Evolutionary conservation across 1,139 yeast genomes (phyloP), one percentile per base, ranked within the genome.

Genomic region (Kodamaea ohmeri): DNA sequence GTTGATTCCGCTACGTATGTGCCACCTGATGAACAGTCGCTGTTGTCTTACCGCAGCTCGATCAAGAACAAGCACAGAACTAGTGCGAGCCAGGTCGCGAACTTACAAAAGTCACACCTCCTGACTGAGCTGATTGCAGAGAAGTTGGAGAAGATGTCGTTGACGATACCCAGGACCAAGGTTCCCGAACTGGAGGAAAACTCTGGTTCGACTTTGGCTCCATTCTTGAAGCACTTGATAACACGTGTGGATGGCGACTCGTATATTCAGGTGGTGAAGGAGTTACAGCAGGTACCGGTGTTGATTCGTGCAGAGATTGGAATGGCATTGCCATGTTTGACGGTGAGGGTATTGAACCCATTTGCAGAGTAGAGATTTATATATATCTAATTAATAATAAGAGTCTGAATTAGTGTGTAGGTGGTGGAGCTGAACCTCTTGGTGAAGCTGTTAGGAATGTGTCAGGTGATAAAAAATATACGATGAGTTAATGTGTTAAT

Each of bases 341-440:
- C 97, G 3, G 96, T 92, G 9, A 78, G 96, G 53, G 84, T 92
- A n/a, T 71, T 90, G 54, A 92, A 92, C 54, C 98, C 98, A 25
- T 92, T 89, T 60, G 59, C 66, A 30, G 25, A 31, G 31, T 13
- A 13, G 17, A 11, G 17, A n/a, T 25, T 4, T 12, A 5, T 24
- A n/a, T 6, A n/a, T 24, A 6, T 24, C n/a, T 6, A 24, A n/a
- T 24, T 7, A 5, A 24, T 24, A 5, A 24, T 6, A 6, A 24
- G 26, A 6, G 22, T 6, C 6, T 6, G 8, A 9, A 20, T 6
- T 6, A 20, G 9, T 9, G 22, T 20, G 22, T 6, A 9, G 8
- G 22, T 6, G 9, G 22, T 9, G 22, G 9, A 20, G 8, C 8
- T 20, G 22, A 20, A 20, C n/a, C n/a, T n/a, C n/a, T n/a, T n/a